These are phyloP conservation scores for Geotrichum ghanense DNA, from an alignment of 805 yeast genomes.

Conservation along the genomic window DNA sequence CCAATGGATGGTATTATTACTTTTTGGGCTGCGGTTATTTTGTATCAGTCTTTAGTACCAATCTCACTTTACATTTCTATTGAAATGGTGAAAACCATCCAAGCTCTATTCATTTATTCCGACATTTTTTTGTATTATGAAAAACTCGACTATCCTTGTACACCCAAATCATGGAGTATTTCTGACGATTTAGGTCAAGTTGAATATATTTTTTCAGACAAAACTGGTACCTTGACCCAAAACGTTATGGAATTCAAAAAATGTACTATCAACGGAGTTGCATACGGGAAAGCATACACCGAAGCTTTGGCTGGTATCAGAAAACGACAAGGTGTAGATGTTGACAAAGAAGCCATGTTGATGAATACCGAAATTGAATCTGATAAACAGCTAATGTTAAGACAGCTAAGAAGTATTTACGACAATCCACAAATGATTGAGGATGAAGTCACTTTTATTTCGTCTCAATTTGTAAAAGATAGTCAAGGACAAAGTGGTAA, in stretches of 20 bases:
- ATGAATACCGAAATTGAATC: slow-evolving; percentile 31
- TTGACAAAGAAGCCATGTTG: slow-evolving; percentile 28
- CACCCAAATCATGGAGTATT: slow-evolving; percentile 74
- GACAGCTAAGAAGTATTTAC: slow-evolving; percentile 25
- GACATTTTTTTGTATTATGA: slow-evolving; percentile 63
- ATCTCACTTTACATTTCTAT: slow-evolving; percentile 69
- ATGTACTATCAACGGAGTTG: slow-evolving; percentile 54
- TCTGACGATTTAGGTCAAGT: slow-evolving; percentile 80
- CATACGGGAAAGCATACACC: slow-evolving; percentile 68
- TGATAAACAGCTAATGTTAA: slow-evolving; percentile 40
- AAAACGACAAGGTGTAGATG: slow-evolving; percentile 47
- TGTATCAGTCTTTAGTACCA: slow-evolving; percentile 70
- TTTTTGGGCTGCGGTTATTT: slow-evolving; percentile 61
- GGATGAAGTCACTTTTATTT: slow-evolving; percentile 44
- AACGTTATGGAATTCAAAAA: slow-evolving; percentile 76
- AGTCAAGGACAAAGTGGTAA: slow-evolving; percentile 30
- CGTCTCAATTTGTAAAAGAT: slow-evolving; percentile 48
- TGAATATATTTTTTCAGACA: slow-evolving; percentile 72
- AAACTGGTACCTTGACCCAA: slow-evolving; percentile 76
- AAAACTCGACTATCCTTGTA: slow-evolving; percentile 59
- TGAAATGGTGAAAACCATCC: slow-evolving; percentile 67
- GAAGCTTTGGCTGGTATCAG: slow-evolving; percentile 67
- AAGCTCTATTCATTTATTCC: slow-evolving; percentile 63
- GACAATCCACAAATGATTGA: slow-evolving; percentile 40
- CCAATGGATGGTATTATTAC: slow-evolving; percentile 55